A percentile compares a stretch with the other conserved stretches of the same genome.
phyloP scores from a whole-genome alignment of 208 protist species.

The Trypanosoma vivax region DNA sequence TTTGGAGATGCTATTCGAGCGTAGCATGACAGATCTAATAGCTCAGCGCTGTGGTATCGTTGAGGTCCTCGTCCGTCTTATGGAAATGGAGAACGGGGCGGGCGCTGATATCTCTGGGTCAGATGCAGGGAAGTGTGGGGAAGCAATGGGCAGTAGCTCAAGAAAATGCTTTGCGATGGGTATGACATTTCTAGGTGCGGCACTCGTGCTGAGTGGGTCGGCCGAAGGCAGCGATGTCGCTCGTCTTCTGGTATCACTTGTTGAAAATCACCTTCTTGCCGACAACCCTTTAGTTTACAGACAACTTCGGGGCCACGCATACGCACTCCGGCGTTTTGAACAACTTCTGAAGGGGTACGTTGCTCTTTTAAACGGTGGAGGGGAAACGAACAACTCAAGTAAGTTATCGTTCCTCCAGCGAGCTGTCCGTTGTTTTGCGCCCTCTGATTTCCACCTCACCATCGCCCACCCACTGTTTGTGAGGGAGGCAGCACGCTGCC shows the following conservation, averaged over 20 bases:
- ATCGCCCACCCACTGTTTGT: conserved; percentile 35
- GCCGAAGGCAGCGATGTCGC: not conserved
- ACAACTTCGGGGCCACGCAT: conserved; percentile 18
- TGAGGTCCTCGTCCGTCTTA: not conserved
- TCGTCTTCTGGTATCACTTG: not conserved
- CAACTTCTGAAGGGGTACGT: conserved; percentile 46
- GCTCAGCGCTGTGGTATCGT: not conserved
- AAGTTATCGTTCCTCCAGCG: conserved; percentile 18
- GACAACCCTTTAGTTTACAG: not conserved
- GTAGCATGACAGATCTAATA: conserved; percentile 6
- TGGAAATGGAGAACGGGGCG: conserved; percentile 1
- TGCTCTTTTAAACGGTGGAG: not conserved
- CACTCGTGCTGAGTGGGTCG: not conserved
- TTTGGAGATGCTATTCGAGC: conserved; percentile 16
- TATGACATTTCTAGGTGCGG: conserved; percentile 15
- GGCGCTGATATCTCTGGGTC: not conserved
- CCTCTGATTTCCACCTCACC: conserved; percentile 16
- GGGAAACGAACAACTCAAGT: conserved; percentile 1
- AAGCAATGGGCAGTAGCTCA: not conserved
- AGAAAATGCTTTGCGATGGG: conserved; percentile 9
- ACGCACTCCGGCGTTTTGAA: conserved; percentile 31
- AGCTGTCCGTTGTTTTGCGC: conserved; percentile 7
- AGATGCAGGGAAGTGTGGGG: no score
- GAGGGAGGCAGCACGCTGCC: conserved; percentile 13
- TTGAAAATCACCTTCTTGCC: conserved; percentile 11